Evolutionary conservation across 306 rosid genomes (phyloP), one percentile per base, ranked within the genome.

Genomic region (Begonia peltatifolia): DNA sequence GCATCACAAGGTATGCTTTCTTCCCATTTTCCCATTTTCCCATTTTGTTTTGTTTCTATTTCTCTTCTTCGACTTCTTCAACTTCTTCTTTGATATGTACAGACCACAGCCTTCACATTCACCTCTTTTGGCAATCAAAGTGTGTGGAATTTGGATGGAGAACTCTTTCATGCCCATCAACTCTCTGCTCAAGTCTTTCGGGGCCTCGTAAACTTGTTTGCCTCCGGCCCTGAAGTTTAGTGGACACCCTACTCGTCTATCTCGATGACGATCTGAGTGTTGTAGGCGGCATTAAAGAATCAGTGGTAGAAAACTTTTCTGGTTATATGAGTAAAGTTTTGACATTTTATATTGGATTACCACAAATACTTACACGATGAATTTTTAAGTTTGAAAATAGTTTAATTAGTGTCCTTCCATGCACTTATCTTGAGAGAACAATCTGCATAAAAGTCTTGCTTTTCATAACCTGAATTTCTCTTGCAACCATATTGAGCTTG

Each of bases 61-160:
- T 44, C 48, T 53, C 48, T 9, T 56, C 55, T 41, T 53, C 11
- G 52, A 56, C 44, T 16, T 11, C 0, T 41, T 53, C 11, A 55
- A 56, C 44, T 16, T 11, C 0, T 36, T 49, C 43, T 12, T 2
- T n/a, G 10, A 46, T 61, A 12, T 66, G 50, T 23, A 17, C 80
- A 90, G 95, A 85, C 95, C 30, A 70, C 87, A 9, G 85, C 94
- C 5, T 90, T 85, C 66, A 69, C 82, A 23, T 85, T 85, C 62
- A 83, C 94, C 48, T 85, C 95, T 41, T 67, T 55, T 4, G 94
- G 97, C 54, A 67, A 68, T 1, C 77, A 90, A 75, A 78, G 97
- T 48, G 71, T 85, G 11, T 90, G 97, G 97, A 85, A 90, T 73
- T 60, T 85, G 65, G 97, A 90, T 14, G 95, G 97, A 1, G 92